These are phyloP conservation scores for Colletotrichum ledebouriae DNA, from an alignment of 2,329 filamentous ascomycete species.

Conservation along the genomic window DNA sequence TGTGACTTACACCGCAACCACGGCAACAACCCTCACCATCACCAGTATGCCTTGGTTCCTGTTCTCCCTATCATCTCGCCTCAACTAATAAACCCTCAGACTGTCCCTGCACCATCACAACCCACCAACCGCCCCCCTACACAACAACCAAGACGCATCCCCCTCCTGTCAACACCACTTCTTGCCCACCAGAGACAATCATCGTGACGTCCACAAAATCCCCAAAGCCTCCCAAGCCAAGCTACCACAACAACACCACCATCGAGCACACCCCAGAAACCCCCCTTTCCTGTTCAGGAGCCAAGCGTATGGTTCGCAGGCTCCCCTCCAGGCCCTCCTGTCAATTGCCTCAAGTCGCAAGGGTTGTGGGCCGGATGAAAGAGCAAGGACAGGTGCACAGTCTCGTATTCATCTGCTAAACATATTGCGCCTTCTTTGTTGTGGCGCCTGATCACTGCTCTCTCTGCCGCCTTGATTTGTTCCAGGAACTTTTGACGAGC, in stretches of 20 bases:
- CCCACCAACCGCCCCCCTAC: constrained; percentile 49
- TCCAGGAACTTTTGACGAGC: no score
- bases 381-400: no score
- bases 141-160: constrained; percentile 46
- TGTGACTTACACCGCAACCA: constrained; percentile 59
- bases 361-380: no score
- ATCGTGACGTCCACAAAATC: constrained; percentile 32
- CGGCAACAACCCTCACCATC: constrained; percentile 59
- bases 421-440: no score
- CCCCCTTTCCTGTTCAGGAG: background rate
- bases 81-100: constrained; percentile 52
- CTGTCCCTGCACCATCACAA: constrained; percentile 61
- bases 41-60: constrained; percentile 51
- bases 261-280: constrained; percentile 33
- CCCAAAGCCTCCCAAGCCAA: constrained; percentile 32
- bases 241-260: constrained; percentile 41
- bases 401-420: no score
- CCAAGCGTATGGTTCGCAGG: no score
- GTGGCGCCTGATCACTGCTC: no score
- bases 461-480: no score
- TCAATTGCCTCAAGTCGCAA: no score
- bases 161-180: constrained; percentile 31
- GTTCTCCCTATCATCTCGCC: no score
- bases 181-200: constrained; percentile 38
- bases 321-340: no score